Evolutionary conservation across 73 alveolate species (phyloP), one percentile per base, ranked within the genome.

Genomic region (Uronychia setigera): DNA sequence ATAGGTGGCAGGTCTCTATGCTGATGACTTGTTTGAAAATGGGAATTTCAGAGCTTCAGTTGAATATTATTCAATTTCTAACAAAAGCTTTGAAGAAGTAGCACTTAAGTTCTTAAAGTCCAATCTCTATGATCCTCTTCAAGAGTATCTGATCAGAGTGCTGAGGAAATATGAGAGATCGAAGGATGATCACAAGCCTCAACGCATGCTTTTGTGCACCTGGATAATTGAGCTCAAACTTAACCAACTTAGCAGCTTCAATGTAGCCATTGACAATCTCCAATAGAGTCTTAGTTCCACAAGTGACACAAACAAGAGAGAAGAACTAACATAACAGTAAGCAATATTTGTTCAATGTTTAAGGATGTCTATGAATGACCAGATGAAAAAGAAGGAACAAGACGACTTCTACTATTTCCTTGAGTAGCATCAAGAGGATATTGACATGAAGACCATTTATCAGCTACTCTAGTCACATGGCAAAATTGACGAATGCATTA

Each of bases 221-320:
- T 97, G 99, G 99, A 78, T 97, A 13, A 85, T 95, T 11, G 99
- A 97, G 92, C 90, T 95, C n/a, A 89, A 87, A 58, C 90, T 97
- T 59, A 94, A 92, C 80, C 92, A 93, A 76, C 91, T 91, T 29
- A 93, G 85, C 87, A 67, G 81, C 58, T 79, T 80, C 34, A 88
- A 93, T 79, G 93, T 92, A 11, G 67, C 67, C 67, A 11, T 46
- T 5, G 67, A 46, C 67, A 46, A 46, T 46, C 67, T 46, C 19
- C 67, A 46, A 19, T 46, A 5, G 5, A 46, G 19, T 19, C 19
- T 46, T 5, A 19, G 67, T 19, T 11, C 67, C 5, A 46, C 67
- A 5, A 46, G 19, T 19, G 67, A 46, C 67, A 5, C 67, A 11
- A 46, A 11, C n/a, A 46, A 46, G 19, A 46, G 19, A 19, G 67